Percentiles rank a stretch among this genome's conserved stretches.
These are phyloP conservation scores for Globisporangium cederbergense DNA, from an alignment of 352 stramenopile genomes.

Conservation along the genomic window DNA sequence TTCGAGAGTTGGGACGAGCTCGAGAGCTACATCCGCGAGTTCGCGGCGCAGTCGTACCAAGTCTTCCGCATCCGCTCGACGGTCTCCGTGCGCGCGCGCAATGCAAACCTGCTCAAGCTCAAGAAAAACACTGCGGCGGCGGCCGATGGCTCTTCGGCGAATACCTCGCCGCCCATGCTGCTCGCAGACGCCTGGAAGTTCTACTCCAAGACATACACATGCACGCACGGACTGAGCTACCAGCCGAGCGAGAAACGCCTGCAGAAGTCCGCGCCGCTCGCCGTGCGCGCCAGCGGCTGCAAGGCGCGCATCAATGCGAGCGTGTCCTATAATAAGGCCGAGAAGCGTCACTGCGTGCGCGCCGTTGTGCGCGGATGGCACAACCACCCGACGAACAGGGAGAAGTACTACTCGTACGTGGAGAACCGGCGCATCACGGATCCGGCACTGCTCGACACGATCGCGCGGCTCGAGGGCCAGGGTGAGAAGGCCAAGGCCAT, in stretches of 20 bases:
- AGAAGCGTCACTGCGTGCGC: not conserved
- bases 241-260: constrained; percentile 1
- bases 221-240: constrained; percentile 4
- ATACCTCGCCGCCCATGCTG: not conserved
- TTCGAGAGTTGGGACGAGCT: constrained; percentile 3
- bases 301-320: constrained; percentile 9
- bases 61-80: constrained; percentile 5
- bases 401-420: constrained; percentile 9
- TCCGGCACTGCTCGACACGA: constrained; percentile 1
- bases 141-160: too few relatives aligned
- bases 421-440: constrained; percentile 11
- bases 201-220: constrained; percentile 4
- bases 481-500: constrained; percentile 2
- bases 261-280: not conserved
- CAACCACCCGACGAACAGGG: constrained; percentile 9
- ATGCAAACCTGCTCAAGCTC: not conserved
- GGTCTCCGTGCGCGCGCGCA: not conserved
- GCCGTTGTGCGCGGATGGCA: not conserved
- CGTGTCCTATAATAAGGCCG: not conserved
- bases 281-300: constrained; percentile 4
- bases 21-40: constrained; percentile 7
- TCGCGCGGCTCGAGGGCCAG: not conserved
- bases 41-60: constrained; percentile 7
- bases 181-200: constrained; percentile 3
- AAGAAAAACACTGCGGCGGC: not conserved